phyloP scores from a whole-genome alignment of 164 flowering plant genomes.

The Vitis riparia region DNA sequence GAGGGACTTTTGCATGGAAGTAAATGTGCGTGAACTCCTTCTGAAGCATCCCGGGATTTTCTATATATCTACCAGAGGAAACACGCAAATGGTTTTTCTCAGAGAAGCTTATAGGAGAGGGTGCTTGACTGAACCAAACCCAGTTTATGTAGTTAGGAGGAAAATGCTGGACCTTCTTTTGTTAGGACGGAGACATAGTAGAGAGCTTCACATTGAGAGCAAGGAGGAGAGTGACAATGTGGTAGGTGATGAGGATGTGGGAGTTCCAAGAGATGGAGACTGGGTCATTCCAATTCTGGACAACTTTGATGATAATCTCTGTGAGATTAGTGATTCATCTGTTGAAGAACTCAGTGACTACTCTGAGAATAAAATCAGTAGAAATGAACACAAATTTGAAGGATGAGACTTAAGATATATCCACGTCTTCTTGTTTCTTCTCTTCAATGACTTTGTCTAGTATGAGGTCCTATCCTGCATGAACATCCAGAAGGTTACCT shows the following conservation, averaged over 20 bases:
- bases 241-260: slow-evolving; percentile 5
- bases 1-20: slow-evolving; percentile 68
- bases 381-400: too few species aligned
- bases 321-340: too few species aligned
- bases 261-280: slow-evolving; percentile 39
- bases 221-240: slow-evolving; percentile 14
- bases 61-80: slow-evolving; percentile 79
- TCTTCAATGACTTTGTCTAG: too few species aligned
- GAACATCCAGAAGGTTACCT: too few species aligned
- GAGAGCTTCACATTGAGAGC: slow-evolving; percentile 21
- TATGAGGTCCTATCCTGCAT: too few species aligned
- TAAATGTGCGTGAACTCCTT: slow-evolving; percentile 76
- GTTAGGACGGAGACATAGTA: slow-evolving; percentile 50
- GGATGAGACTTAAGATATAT: too few species aligned
- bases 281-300: slow-evolving; percentile 61
- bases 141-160: slow-evolving; percentile 58
- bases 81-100: slow-evolving; percentile 59
- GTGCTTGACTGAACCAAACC: slow-evolving; percentile 58
- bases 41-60: slow-evolving; percentile 91
- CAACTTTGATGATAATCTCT: slow-evolving; percentile 14
- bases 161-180: slow-evolving; percentile 77
- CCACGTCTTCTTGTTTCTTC: too few species aligned
- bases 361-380: too few species aligned
- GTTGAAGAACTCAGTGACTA: too few species aligned
- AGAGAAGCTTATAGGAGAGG: slow-evolving; percentile 81